These are phyloP conservation scores for Fusarium agapanthi DNA, from an alignment of 2,329 filamentous ascomycete species.

Conservation along the genomic window DNA sequence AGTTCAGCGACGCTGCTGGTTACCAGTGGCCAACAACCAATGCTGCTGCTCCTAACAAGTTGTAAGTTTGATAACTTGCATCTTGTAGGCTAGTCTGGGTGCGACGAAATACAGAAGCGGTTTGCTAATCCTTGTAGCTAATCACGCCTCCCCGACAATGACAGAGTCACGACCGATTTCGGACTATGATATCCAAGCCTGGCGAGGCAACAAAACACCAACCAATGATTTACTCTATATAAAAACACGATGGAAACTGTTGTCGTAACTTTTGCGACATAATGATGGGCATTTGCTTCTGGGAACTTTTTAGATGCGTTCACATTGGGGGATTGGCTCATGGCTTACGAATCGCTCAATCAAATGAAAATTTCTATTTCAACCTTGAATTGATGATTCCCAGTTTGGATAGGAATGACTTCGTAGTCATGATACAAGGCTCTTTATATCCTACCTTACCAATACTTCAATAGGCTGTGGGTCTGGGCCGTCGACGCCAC, in stretches of 20 bases:
- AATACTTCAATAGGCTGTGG: neutral
- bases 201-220: conserved; percentile 15
- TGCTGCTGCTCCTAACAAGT: conserved; percentile 75
- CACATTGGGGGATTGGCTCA: conserved; percentile 22
- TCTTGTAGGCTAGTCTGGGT: conserved; percentile 22
- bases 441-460: neutral
- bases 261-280: conserved; percentile 32
- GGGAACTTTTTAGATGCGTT: conserved; percentile 34
- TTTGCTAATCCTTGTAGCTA: conserved; percentile 38
- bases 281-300: conserved; percentile 34
- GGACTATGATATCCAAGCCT: conserved; percentile 34
- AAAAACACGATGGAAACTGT: conserved; percentile 25
- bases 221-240: conserved; percentile 33
- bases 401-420: neutral
- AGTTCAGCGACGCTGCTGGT: conserved; percentile 95
- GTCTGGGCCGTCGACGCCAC: conserved; percentile 16
- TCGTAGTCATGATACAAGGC: neutral
- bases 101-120: neutral
- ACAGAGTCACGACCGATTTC: conserved; percentile 32
- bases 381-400: conserved; percentile 15
- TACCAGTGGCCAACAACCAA: conserved; percentile 93
- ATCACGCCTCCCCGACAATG: conserved; percentile 24
- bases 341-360: conserved; percentile 32
- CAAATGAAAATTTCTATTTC: conserved; percentile 25
- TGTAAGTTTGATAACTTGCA: conserved; percentile 65